A percentile compares a stretch with the other conserved stretches of the same genome.
These are phyloP conservation scores for Trichoderma sp. DNA, from an alignment of 2,329 filamentous ascomycete genomes.

Conservation along the genomic window DNA sequence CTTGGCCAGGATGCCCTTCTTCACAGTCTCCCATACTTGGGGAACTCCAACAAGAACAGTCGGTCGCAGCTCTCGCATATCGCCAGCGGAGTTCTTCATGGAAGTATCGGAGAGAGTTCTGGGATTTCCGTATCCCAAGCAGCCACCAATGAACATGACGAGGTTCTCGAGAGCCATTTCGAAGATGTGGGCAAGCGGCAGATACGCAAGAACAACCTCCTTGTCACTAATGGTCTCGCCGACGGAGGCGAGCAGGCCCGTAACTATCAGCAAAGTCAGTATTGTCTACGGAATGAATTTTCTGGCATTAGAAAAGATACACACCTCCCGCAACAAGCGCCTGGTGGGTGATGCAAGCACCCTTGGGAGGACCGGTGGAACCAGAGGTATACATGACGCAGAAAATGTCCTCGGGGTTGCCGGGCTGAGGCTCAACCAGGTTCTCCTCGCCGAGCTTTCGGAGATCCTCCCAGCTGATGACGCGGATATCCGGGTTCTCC, in stretches of 20 bases:
- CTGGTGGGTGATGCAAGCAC: slow-evolving; percentile 79
- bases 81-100: slow-evolving; percentile 86
- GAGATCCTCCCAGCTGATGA: slow-evolving; percentile 61
- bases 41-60: slow-evolving; percentile 93
- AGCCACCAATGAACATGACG: slow-evolving; percentile 85
- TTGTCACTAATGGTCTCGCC: slow-evolving; percentile 75
- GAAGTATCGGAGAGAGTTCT: slow-evolving; percentile 85
- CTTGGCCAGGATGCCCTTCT: slow-evolving; percentile 86
- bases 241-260: slow-evolving; percentile 78
- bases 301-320: slow-evolving; percentile 37
- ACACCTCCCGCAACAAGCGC: slow-evolving; percentile 72
- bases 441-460: slow-evolving; percentile 66
- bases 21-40: slow-evolving; percentile 95
- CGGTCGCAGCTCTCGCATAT: slow-evolving; percentile 89
- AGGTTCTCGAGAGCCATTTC: slow-evolving; percentile 96
- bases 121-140: slow-evolving; percentile 90
- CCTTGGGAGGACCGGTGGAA: slow-evolving; percentile 87
- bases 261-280: slow-evolving; percentile 52
- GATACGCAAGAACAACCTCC: slow-evolving; percentile 84
- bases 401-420: slow-evolving; percentile 75
- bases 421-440: slow-evolving; percentile 70
- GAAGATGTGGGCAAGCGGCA: slow-evolving; percentile 93
- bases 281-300: neutral
- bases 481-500: slow-evolving; percentile 57
- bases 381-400: slow-evolving; percentile 89